Conservation (phyloP, 768 basidiomycete species). For the Pulveroboletus sp. region DNA sequence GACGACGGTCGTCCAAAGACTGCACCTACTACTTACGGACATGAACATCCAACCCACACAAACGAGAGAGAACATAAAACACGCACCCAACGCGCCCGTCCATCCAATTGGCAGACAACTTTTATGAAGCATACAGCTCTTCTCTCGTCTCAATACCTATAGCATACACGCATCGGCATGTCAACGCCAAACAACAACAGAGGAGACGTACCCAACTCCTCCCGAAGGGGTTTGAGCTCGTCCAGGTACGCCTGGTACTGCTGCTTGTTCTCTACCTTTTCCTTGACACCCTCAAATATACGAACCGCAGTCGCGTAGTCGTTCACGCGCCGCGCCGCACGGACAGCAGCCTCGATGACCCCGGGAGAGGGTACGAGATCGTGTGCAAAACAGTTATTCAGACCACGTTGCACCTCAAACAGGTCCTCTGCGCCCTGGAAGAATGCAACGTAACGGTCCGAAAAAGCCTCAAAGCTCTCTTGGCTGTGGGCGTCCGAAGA, state of each 20-base stretch:
- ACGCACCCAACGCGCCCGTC: conserved; percentile 19
- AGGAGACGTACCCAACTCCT: conserved; percentile 75
- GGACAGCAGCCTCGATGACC: conserved; percentile 83
- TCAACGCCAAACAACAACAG: conserved; percentile 1
- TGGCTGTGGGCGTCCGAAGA: conserved; percentile 66
- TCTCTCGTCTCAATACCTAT: conserved; percentile 59
- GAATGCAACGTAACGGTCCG: conserved; percentile 88
- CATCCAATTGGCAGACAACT: conserved; percentile 2
- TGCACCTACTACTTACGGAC: conserved; percentile 23
- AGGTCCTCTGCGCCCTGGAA: conserved; percentile 92
- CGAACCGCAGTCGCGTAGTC: conserved; percentile 97
- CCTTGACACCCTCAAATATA: conserved; percentile 91
- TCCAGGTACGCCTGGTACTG: conserved; percentile 93
- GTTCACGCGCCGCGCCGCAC: conserved; percentile 86
- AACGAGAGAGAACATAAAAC: neutral
- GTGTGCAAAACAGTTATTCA: conserved; percentile 99
- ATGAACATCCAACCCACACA: neutral
- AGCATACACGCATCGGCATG: neutral
- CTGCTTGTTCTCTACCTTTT: conserved; percentile 96
- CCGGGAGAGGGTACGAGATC: conserved; percentile 86
- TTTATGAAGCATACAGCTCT: conserved; percentile 53
- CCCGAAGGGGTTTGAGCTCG: conserved; percentile 80
- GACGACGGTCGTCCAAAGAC: conserved; percentile 17
- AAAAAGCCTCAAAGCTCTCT: conserved; percentile 93
- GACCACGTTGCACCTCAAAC: conserved; percentile 97